A percentile compares a stretch with the other conserved stretches of the same genome.
These are phyloP conservation scores for Purshia tridentata DNA, from an alignment of 306 rosid species.

Conservation along the genomic window DNA sequence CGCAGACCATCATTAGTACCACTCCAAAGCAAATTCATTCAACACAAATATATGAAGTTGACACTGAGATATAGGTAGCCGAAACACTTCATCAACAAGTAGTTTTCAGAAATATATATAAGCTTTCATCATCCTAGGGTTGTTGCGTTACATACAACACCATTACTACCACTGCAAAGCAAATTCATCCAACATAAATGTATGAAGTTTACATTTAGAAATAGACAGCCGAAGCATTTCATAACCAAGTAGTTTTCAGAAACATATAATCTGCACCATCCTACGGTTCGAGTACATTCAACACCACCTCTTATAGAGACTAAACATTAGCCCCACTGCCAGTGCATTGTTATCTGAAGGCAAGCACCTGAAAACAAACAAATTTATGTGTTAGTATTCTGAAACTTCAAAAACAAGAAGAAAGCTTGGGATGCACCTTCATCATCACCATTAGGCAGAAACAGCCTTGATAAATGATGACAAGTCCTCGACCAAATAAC, in stretches of 20 bases:
- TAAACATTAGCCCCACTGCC: neutral
- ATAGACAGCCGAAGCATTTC: neutral
- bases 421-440: neutral
- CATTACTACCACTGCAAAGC: too few relatives aligned
- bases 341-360: neutral
- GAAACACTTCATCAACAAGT: too few relatives aligned
- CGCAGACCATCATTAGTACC: too few relatives aligned
- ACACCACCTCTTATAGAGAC: constrained; percentile 14
- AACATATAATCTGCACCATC: constrained; percentile 4
- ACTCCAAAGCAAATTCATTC: too few relatives aligned
- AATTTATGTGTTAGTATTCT: neutral
- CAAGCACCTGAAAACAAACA: neutral
- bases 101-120: too few relatives aligned
- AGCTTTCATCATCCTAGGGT: too few relatives aligned
- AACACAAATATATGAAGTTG: too few relatives aligned
- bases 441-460: neutral
- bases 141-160: too few relatives aligned
- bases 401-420: neutral
- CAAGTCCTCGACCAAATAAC: neutral
- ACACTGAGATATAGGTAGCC: too few relatives aligned
- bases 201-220: neutral
- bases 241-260: neutral
- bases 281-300: neutral
- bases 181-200: neutral
- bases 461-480: neutral